Evolutionary conservation across 2,329 filamentous ascomycete genomes (phyloP).

Genomic region (Diaporthe aspalathi): DNA sequence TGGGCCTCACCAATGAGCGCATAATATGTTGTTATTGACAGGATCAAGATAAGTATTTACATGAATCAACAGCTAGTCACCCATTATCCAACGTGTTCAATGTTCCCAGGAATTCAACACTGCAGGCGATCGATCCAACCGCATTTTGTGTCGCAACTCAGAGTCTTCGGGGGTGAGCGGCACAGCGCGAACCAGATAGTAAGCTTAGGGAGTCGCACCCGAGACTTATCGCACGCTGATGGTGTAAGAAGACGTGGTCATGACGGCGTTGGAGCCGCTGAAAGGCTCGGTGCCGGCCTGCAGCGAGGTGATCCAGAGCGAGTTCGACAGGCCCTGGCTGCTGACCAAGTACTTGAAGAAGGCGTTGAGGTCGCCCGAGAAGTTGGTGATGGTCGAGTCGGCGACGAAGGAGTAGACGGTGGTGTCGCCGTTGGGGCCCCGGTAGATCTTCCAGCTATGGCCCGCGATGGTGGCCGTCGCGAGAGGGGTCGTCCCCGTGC

Average conservation of each 20-base stretch:
- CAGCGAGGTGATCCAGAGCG: slow-evolving; percentile 64
- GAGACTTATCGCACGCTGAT: not conserved
- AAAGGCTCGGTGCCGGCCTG: slow-evolving; percentile 69
- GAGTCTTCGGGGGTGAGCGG: too few species aligned
- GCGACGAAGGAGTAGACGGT: slow-evolving; percentile 68
- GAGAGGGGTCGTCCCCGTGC: slow-evolving; percentile 59
- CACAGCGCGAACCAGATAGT: too few species aligned
- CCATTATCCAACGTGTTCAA: too few species aligned
- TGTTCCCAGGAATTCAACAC: not conserved
- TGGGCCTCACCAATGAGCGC: not conserved
- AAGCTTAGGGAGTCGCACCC: not conserved
- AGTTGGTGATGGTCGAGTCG: slow-evolving; percentile 57
- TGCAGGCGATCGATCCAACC: not conserved
- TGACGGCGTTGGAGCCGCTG: slow-evolving; percentile 53
- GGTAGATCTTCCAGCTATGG: slow-evolving; percentile 66
- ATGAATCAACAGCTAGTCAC: not conserved
- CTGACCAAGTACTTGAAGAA: slow-evolving; percentile 67
- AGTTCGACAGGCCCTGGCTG: slow-evolving; percentile 58
- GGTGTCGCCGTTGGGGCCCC: slow-evolving; percentile 66
- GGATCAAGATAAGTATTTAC: not conserved
- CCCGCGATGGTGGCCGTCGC: slow-evolving; percentile 66
- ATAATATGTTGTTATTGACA: not conserved
- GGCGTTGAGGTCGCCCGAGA: slow-evolving; percentile 65
- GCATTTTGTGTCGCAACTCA: not conserved
- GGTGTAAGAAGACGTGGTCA: slow-evolving; percentile 40